Conservation (phyloP, 208 protist species). For the Crithidia acanthocephali region DNA sequence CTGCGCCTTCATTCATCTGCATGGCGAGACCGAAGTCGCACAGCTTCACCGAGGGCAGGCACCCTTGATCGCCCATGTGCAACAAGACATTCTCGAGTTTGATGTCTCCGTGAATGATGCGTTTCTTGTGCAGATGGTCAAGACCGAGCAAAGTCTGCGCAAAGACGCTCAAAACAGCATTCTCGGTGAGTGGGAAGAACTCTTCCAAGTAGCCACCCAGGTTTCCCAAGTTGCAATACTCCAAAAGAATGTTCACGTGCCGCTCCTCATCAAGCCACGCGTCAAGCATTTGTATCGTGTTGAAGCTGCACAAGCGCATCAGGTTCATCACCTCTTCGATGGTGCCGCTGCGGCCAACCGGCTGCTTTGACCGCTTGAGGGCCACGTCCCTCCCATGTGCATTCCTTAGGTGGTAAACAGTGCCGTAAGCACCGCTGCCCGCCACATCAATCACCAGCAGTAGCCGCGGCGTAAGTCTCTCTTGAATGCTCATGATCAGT, state of each 20-base stretch:
- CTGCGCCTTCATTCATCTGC: conserved; percentile 36
- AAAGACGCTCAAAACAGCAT: conserved; percentile 50
- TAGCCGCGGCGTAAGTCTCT: neutral
- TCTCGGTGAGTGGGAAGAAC: conserved; percentile 51
- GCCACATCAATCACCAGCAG: conserved; percentile 13
- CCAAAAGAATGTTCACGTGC: conserved; percentile 65
- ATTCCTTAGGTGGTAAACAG: conserved; percentile 47
- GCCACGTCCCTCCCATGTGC: conserved; percentile 27
- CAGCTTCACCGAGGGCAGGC: conserved; percentile 53
- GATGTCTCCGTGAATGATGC: conserved; percentile 96
- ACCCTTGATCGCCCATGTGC: neutral
- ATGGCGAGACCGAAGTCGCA: conserved; percentile 74
- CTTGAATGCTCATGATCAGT: conserved; percentile 5
- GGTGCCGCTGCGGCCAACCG: conserved; percentile 7
- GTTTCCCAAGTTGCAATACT: conserved; percentile 80
- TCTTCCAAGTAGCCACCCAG: conserved; percentile 41
- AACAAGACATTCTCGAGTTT: conserved; percentile 94
- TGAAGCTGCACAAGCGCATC: conserved; percentile 47
- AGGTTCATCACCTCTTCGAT: conserved; percentile 57
- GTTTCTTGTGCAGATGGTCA: conserved; percentile 73
- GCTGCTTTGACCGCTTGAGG: conserved; percentile 58
- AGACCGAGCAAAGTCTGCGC: conserved; percentile 73
- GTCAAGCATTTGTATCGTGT: conserved; percentile 59
- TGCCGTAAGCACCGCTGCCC: conserved; percentile 57
- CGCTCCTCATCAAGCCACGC: conserved; percentile 55